These are phyloP conservation scores for Malus fusca DNA, from an alignment of 306 rosid species.

Conservation along the genomic window DNA sequence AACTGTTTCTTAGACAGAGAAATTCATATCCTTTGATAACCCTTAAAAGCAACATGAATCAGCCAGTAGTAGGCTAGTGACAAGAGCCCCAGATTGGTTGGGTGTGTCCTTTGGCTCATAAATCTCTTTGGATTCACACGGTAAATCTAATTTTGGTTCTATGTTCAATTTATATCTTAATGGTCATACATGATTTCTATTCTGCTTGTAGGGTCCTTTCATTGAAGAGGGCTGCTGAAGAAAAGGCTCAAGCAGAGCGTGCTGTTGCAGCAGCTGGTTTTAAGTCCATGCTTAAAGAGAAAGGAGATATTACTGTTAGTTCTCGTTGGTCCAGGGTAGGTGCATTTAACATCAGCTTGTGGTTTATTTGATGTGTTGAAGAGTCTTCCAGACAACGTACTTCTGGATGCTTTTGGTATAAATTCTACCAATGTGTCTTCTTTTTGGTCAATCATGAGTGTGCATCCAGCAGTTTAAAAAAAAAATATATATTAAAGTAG, in stretches of 20 bases:
- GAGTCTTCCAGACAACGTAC: neutral
- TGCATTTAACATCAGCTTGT: constrained; percentile 10
- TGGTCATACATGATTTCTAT: constrained; percentile 24
- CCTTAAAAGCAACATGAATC: constrained; percentile 78
- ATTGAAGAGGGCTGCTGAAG: constrained; percentile 79
- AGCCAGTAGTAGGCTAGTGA: constrained; percentile 79
- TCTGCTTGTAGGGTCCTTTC: constrained; percentile 67
- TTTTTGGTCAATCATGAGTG: neutral
- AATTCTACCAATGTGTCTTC: neutral
- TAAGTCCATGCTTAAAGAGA: constrained; percentile 74
- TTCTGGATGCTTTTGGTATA: neutral
- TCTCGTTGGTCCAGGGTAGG: constrained; percentile 98
- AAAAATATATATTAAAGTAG: neutral
- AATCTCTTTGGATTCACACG: constrained; percentile 42
- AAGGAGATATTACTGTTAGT: constrained; percentile 59
- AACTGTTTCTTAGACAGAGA: constrained; percentile 74
- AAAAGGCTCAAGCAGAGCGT: constrained; percentile 69
- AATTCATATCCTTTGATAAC: constrained; percentile 61
- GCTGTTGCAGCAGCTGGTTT: constrained; percentile 62
- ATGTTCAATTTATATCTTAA: constrained; percentile 11
- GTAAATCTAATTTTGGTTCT: constrained; percentile 33
- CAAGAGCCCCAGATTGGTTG: constrained; percentile 54
- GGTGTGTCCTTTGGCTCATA: constrained; percentile 60
- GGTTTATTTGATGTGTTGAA: constrained; percentile 13
- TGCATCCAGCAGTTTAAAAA: neutral